Base-by-base conservation (phyloP, 1,139 yeast genomes). In the Yamadazyma atlantica region DNA sequence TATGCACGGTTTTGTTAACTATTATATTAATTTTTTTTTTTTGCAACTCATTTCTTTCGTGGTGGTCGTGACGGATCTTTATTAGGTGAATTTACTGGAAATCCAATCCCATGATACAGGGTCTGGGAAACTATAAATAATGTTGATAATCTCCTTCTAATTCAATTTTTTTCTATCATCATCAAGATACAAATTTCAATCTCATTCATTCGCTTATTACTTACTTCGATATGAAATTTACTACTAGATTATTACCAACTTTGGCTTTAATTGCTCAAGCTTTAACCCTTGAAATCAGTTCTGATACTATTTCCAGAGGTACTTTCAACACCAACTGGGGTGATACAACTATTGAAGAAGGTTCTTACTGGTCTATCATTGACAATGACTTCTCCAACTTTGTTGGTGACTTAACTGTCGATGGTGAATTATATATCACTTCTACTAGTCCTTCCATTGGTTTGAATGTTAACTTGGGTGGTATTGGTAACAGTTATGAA, bases 321-420 rank as follows among this genome's bases (percentile, higher is more conserved):
- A 42, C 58, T 14, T 35, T 56, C 28, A 41, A 46, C 26, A 43
- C 57, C 35, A 34, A 42, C 22, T 47, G 58, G 35, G 64, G 62
- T 13, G 60, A 53, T 40, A 49, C 60, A n/a, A 47, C 45, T 7
- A 50, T 66, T 35, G 46, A 52, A n/a, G 50, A 53, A 9, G 63
- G 60, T 34, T 65, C 53, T 13, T 62, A 54, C 43, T 64, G 62
- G 61, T 63, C 70, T 18, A 57, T 64, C 25, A 46, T 64, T 36
- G 51, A 64, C 44, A 62, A 62, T 40, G 58, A 59, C 25, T 40
- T 55, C 58, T 17, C 38, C 49, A 34, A 44, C 57, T 13, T 40
- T 53, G 4, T 48, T 58, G 50, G 50, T 34, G 52, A 49, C 39
- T 37, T 51, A 24, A 39, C 38, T 4, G 49, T 49, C 21, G 38